Percentiles rank a stretch among this genome's conserved stretches.
Conservation (phyloP, 352 stramenopile species). For the Phytophthora hybrid region DNA sequence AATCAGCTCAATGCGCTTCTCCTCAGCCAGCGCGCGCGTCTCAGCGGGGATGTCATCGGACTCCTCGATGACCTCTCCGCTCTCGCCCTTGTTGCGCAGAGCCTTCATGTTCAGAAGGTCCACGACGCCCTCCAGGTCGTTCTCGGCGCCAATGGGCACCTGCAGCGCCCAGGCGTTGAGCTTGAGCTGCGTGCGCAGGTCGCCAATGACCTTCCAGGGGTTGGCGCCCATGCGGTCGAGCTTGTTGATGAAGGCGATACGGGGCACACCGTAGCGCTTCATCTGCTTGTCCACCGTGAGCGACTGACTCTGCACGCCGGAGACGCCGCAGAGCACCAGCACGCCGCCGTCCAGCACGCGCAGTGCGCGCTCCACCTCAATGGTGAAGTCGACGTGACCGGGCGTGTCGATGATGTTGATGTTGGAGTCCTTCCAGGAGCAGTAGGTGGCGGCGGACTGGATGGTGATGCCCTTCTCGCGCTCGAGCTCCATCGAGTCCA, state of each 20-base stretch:
- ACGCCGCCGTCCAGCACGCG: slow-evolving; percentile 98
- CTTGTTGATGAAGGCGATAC: slow-evolving; percentile 99
- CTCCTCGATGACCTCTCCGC: slow-evolving; percentile 86
- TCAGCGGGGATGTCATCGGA: slow-evolving; percentile 92
- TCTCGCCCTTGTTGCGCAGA: slow-evolving; percentile 93
- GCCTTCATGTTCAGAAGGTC: slow-evolving; percentile 95
- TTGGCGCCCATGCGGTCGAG: slow-evolving; percentile 98
- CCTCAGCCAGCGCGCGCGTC: slow-evolving; percentile 84
- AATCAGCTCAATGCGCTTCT: slow-evolving; percentile 95
- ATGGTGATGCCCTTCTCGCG: slow-evolving; percentile 99
- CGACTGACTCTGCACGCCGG: slow-evolving; percentile 98
- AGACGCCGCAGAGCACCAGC: slow-evolving; percentile 92
- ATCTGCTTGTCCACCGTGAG: slow-evolving; percentile 99
- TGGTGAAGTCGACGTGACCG: slow-evolving; percentile 99
- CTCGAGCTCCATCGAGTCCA: slow-evolving; percentile 99
- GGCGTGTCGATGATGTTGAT: slow-evolving; percentile 99
- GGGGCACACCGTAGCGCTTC: slow-evolving; percentile 99
- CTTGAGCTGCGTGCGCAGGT: slow-evolving; percentile 97
- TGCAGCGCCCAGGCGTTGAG: slow-evolving; percentile 97
- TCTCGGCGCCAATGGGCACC: slow-evolving; percentile 98
- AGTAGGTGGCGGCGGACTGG: slow-evolving; percentile 99
- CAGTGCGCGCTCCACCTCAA: slow-evolving; percentile 98
- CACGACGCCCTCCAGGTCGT: slow-evolving; percentile 95
- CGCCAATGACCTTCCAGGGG: slow-evolving; percentile 94
- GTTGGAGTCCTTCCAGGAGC: slow-evolving; percentile 95